Percentiles rank a stretch among this genome's conserved stretches.
Conservation (phyloP, 2,329 filamentous ascomycete species). For the Penicillium frequentans region DNA sequence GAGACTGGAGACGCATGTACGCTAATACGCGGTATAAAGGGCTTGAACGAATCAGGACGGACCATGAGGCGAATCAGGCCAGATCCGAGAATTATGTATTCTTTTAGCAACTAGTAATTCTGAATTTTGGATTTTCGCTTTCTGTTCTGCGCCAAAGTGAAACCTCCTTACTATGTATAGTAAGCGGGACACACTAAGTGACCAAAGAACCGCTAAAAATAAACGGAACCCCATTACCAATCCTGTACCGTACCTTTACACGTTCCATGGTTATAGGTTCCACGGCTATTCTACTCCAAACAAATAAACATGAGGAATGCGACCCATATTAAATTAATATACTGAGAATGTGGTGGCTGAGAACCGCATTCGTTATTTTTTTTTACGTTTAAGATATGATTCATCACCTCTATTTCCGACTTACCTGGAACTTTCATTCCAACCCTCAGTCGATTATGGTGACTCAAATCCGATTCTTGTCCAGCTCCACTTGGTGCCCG, state of each 20-base stretch:
- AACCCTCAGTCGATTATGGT: too few species aligned
- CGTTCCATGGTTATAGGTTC: background rate
- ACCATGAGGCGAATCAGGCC: background rate
- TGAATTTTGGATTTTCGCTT: background rate
- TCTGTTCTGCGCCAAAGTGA: background rate
- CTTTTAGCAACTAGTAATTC: background rate
- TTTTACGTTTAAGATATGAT: too few species aligned
- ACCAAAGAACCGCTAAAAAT: background rate
- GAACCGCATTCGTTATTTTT: background rate
- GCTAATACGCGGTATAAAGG: background rate
- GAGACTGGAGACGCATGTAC: background rate
- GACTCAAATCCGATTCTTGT: background rate
- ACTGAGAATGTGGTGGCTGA: background rate
- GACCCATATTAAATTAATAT: background rate
- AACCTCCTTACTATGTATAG: conserved; percentile 9
- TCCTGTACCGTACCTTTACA: background rate
- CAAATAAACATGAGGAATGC: background rate
- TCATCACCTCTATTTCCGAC: too few species aligned
- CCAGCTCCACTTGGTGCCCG: background rate
- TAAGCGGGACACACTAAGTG: background rate
- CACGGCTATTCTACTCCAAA: background rate
- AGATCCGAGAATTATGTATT: background rate
- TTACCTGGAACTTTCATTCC: too few species aligned
- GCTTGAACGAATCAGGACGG: background rate
- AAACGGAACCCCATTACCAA: background rate